A percentile compares a stretch with the other conserved stretches of the same genome.
Conservation (phyloP, 257 asterid genomes). For the Handroanthus guayacan region DNA sequence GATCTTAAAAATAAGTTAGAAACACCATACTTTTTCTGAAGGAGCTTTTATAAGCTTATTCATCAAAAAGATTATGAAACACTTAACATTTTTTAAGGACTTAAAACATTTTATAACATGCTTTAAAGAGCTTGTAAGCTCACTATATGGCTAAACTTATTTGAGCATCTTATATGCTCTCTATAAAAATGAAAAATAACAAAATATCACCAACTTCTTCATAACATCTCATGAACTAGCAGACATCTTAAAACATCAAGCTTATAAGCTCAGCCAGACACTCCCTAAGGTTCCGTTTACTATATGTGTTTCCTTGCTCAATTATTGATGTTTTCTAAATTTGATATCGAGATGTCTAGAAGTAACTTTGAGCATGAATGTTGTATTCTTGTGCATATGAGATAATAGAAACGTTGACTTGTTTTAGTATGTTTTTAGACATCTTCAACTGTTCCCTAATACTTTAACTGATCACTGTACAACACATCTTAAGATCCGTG, state of each 20-base stretch:
- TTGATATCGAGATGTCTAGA: neutral
- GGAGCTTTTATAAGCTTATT: too few species aligned
- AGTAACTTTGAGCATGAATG: neutral
- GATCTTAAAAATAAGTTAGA: too few species aligned
- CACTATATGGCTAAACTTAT: too few species aligned
- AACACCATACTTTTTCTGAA: too few species aligned
- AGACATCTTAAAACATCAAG: too few species aligned
- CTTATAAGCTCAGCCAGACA: too few species aligned
- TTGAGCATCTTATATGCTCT: too few species aligned
- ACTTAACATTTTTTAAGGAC: neutral
- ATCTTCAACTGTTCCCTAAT: neutral
- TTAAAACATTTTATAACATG: too few species aligned
- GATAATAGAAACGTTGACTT: neutral
- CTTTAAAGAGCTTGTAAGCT: too few species aligned
- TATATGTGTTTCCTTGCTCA: neutral
- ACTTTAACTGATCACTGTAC: slow-evolving; percentile 7
- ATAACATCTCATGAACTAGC: too few species aligned
- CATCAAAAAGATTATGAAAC: too few species aligned
- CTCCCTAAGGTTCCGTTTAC: neutral
- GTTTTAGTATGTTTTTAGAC: slow-evolving; percentile 16
- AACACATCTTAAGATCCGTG: neutral
- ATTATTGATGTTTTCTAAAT: neutral
- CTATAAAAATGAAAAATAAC: neutral
- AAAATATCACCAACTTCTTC: too few species aligned
- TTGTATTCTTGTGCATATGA: neutral